Conservation (phyloP, 2,329 filamentous ascomycete species). For the Malbranchea cinnamomea region DNA sequence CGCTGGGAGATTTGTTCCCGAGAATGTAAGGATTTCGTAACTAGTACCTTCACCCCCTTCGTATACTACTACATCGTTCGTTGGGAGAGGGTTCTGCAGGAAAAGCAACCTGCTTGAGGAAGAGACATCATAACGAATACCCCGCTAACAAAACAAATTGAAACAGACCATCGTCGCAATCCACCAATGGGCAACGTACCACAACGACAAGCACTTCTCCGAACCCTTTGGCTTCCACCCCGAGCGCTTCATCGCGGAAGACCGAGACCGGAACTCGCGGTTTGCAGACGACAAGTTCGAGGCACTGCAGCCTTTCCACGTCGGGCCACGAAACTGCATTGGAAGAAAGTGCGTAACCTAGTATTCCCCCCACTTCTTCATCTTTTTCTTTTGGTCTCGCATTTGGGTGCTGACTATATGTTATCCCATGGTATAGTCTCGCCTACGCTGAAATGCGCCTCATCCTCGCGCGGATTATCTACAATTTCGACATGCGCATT, state of each 20-base stretch:
- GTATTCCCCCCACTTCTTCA: conserved; percentile 12
- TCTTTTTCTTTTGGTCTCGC: background rate
- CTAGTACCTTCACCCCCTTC: conserved; percentile 1
- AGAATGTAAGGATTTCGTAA: conserved; percentile 7
- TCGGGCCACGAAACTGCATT: conserved; percentile 37
- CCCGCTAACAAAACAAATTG: background rate
- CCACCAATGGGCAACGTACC: conserved; percentile 32
- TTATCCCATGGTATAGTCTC: conserved; percentile 19
- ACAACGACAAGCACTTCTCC: conserved; percentile 30
- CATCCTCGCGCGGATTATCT: conserved; percentile 34
- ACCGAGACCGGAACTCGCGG: conserved; percentile 11
- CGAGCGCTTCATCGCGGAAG: conserved; percentile 31
- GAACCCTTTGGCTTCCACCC: conserved; percentile 33
- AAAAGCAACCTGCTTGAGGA: no score
- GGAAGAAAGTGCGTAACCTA: conserved; percentile 31
- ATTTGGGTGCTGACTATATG: no score
- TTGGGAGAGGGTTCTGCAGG: no score
- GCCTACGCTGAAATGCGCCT: conserved; percentile 38
- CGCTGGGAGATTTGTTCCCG: conserved; percentile 24
- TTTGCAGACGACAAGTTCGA: conserved; percentile 31
- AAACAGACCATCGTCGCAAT: conserved; percentile 29
- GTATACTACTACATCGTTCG: conserved; percentile 1
- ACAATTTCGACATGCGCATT: conserved; percentile 34
- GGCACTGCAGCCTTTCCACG: conserved; percentile 34
- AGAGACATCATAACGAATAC: background rate